phyloP scores from a whole-genome alignment of 305 asterid genomes.

The Fraxinus sp. region DNA sequence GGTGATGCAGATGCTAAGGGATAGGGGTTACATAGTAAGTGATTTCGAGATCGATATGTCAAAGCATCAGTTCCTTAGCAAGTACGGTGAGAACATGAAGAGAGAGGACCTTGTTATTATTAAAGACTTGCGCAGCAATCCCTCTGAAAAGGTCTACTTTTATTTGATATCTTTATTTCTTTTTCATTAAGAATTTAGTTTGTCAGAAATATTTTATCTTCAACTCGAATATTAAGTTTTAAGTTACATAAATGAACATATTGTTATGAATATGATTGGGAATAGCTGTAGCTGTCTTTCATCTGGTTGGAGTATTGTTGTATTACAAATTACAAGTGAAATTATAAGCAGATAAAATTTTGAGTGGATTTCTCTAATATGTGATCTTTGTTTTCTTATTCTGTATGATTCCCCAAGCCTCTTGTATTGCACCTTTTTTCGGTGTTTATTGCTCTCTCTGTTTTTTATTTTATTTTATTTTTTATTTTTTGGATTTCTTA shows the following conservation, averaged over 20 bases:
- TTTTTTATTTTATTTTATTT: too few relatives aligned
- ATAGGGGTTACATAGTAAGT: conserved; percentile 62
- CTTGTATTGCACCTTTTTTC: not conserved
- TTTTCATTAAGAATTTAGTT: not conserved
- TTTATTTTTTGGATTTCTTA: not conserved
- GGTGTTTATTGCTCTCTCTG: not conserved
- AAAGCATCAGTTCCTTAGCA: conserved; percentile 45
- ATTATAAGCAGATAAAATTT: not conserved
- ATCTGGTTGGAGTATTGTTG: not conserved
- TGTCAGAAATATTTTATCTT: not conserved
- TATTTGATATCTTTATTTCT: conserved; percentile 30
- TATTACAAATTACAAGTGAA: not conserved
- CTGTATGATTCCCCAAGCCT: not conserved
- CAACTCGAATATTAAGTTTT: not conserved
- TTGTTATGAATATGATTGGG: not conserved
- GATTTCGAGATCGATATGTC: conserved; percentile 72
- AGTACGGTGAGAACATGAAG: conserved; percentile 79
- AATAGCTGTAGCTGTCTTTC: not conserved
- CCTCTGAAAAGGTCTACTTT: conserved; percentile 64
- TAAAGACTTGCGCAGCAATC: conserved; percentile 48
- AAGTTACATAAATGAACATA: not conserved
- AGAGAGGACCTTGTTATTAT: conserved; percentile 68
- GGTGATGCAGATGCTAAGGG: conserved; percentile 70
- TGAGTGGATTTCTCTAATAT: not conserved
- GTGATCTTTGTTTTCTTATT: not conserved